phyloP scores from a whole-genome alignment of 768 basidiomycete species.

The Basidioascus undulatus region DNA sequence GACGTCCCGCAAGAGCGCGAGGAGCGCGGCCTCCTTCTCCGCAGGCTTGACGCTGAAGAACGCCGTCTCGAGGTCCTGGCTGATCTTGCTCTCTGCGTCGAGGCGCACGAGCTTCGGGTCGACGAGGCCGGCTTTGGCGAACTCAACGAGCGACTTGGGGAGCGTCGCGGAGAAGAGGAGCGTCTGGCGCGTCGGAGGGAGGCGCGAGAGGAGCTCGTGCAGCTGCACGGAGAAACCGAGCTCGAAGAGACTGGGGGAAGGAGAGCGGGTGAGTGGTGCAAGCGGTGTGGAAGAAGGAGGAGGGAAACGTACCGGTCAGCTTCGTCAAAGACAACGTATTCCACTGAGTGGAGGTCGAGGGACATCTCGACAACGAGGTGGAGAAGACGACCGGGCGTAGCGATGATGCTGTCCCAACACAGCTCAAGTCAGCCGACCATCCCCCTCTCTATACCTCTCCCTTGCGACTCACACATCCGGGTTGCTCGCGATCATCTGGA shows the following conservation, averaged over 20 bases:
- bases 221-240: conserved; percentile 89
- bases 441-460: no score
- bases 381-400: conserved; percentile 90
- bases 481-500: conserved; percentile 77
- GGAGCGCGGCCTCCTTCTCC: conserved; percentile 80
- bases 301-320: conserved; percentile 40
- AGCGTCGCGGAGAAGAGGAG: conserved; percentile 90
- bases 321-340: conserved; percentile 90
- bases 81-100: conserved; percentile 88
- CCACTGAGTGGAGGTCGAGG: conserved; percentile 58
- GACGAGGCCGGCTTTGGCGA: conserved; percentile 87
- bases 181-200: conserved; percentile 69
- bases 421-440: conserved; percentile 2
- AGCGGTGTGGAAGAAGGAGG: background rate
- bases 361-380: conserved; percentile 95
- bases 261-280: background rate
- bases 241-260: conserved; percentile 42
- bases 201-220: conserved; percentile 69
- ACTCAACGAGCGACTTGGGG: conserved; percentile 84
- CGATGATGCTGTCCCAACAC: conserved; percentile 46
- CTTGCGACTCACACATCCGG: conserved; percentile 80
- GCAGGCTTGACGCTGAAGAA: conserved; percentile 79
- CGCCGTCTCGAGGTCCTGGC: conserved; percentile 72
- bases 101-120: conserved; percentile 77
- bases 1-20: conserved; percentile 61